Evolutionary conservation across 1,139 yeast genomes (phyloP).

Genomic region (Taphrina deformans): DNA sequence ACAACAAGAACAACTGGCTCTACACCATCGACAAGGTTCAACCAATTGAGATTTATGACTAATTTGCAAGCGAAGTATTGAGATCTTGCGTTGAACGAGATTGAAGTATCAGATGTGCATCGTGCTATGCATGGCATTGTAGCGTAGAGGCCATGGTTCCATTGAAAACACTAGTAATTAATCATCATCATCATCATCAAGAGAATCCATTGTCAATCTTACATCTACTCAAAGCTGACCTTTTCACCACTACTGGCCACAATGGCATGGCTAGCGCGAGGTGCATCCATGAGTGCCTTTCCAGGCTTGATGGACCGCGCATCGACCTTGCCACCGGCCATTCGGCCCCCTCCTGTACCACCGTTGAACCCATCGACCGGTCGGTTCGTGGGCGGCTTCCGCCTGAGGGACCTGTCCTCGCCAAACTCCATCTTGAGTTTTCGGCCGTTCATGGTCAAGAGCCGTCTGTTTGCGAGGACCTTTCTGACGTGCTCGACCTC

Average conservation of each 20-base stretch:
- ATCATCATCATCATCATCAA: background rate
- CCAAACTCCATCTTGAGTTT: slow-evolving; percentile 87
- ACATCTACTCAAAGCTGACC: slow-evolving; percentile 57
- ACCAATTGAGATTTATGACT: slow-evolving; percentile 92
- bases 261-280: slow-evolving; percentile 85
- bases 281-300: slow-evolving; percentile 83
- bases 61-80: slow-evolving; percentile 32
- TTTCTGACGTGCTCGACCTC: slow-evolving; percentile 77
- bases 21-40: slow-evolving; percentile 91
- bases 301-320: slow-evolving; percentile 62
- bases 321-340: slow-evolving; percentile 31
- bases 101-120: background rate
- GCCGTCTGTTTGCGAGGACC: slow-evolving; percentile 58
- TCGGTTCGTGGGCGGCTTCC: slow-evolving; percentile 51
- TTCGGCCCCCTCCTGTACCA: slow-evolving; percentile 1
- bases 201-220: too few relatives aligned
- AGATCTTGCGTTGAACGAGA: background rate
- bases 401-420: slow-evolving; percentile 85
- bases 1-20: slow-evolving; percentile 80
- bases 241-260: slow-evolving; percentile 91
- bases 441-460: slow-evolving; percentile 58
- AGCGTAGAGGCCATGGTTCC: background rate
- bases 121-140: background rate
- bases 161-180: background rate
- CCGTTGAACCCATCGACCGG: slow-evolving; percentile 38